Percentiles rank a stretch among this genome's conserved stretches.
phyloP scores from a whole-genome alignment of 2,329 filamentous ascomycete species.

The Chaetomiaceae sp. region DNA sequence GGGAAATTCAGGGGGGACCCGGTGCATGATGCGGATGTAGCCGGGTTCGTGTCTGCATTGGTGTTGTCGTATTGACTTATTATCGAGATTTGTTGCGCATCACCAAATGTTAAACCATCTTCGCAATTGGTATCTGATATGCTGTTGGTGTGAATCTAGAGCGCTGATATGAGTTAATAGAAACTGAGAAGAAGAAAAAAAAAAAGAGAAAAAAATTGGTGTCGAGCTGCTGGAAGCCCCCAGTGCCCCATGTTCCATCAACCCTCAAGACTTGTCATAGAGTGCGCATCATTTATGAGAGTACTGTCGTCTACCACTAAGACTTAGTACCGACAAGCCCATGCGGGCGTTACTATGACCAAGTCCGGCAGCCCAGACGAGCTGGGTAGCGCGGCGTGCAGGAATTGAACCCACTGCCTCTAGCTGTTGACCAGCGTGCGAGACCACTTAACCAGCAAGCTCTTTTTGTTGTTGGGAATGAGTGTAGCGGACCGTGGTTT shows the following conservation, averaged over 20 bases:
- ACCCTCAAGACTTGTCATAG: too few relatives aligned
- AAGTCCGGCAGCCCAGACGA: not conserved
- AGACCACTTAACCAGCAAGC: slow-evolving; percentile 3
- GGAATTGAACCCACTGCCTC: slow-evolving; percentile 9
- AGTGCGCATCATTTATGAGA: not conserved
- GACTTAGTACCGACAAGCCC: not conserved
- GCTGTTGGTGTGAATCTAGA: not conserved
- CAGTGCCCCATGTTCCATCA: not conserved
- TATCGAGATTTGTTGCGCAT: too few relatives aligned
- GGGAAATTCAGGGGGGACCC: too few relatives aligned
- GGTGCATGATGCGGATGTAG: too few relatives aligned
- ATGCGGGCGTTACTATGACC: not conserved
- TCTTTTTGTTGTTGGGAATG: not conserved
- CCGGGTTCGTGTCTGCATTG: too few relatives aligned
- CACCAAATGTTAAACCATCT: too few relatives aligned
- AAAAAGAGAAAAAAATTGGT: not conserved
- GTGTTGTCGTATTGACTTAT: too few relatives aligned
- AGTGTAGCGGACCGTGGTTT: not conserved
- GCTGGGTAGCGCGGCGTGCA: slow-evolving; percentile 3
- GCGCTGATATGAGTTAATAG: not conserved
- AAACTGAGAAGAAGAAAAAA: not conserved
- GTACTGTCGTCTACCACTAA: slow-evolving; percentile 2
- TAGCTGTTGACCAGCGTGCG: not conserved
- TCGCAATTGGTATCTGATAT: too few relatives aligned
- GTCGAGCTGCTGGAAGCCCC: not conserved